Evolutionary conservation across 345 rosid genomes (phyloP), one percentile per base, ranked within the genome.

Genomic region (Populus ilicifolia): DNA sequence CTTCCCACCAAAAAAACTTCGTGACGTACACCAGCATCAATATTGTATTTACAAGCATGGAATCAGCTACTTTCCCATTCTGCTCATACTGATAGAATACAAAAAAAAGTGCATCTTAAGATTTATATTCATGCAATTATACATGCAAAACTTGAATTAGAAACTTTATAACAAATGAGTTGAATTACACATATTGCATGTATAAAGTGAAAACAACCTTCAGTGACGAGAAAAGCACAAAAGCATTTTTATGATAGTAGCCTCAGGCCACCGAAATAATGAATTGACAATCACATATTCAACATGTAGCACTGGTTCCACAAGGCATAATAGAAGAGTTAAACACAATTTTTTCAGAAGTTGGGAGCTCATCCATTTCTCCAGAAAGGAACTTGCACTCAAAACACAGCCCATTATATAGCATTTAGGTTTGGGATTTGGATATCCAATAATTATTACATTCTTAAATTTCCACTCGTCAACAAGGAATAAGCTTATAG

Each of bases 1-100:
- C 94, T 89, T 96, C 99, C 99, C 99, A 96, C 98, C 97, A 94
- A 83, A 92, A 96, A 82, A 96, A 96, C 74, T 92, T 96, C 69
- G 99, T 88, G 75, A 94, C 92, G 79, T 94, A 96, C 74, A 89
- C 88, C 81, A 94, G 83, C 97, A 91, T 92, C 86, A 96, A 79
- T 83, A 87, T 83, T 64, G 99, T 96, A 86, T 92, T 96, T 74
- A 96, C 98, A 75, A 94, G 86, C 94, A 96, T 92, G 71, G 99
- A 94, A 83, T 96, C 98, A 11, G 97, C 81, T 64, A 96, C 90
- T 80, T 78, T 89, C 48, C 94, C 99, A 41, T 94, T 82, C 78
- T 75, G 78, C 85, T 96, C 99, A 72, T 91, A 90, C 99, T 96
- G 89, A 75, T 83, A 69, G 80, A 73, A 79, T 12, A 82, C 27